phyloP scores from a whole-genome alignment of 306 rosid genomes.

The Cicer cuneatum region DNA sequence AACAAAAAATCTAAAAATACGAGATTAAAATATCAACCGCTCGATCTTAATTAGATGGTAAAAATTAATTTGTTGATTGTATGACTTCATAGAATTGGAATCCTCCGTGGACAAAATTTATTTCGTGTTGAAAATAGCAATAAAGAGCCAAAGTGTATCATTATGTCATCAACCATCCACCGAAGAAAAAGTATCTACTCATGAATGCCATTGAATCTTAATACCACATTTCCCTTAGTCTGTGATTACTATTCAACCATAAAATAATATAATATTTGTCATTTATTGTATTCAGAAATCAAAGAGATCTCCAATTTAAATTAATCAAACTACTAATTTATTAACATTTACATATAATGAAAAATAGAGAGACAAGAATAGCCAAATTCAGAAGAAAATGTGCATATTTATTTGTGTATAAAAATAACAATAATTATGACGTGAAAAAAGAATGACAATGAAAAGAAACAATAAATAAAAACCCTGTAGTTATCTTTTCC shows the following conservation, averaged over 20 bases:
- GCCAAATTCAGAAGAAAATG: not conserved
- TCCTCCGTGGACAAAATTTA: too few species aligned
- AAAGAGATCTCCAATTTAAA: not conserved
- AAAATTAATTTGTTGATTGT: too few species aligned
- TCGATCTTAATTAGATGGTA: too few species aligned
- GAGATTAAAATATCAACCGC: too few species aligned
- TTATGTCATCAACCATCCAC: slow-evolving; percentile 3
- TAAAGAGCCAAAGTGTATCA: not conserved
- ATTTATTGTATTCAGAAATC: not conserved
- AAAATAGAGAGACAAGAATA: slow-evolving; percentile 6
- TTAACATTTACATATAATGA: too few species aligned
- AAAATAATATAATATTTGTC: too few species aligned
- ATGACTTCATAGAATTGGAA: too few species aligned
- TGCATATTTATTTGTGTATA: not conserved
- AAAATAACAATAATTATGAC: slow-evolving; percentile 11
- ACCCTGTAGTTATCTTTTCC: not conserved
- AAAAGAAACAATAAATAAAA: slow-evolving; percentile 33
- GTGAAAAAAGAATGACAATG: slow-evolving; percentile 24
- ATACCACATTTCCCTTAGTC: too few species aligned
- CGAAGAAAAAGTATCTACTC: not conserved
- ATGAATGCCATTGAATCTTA: not conserved
- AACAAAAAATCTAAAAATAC: too few species aligned
- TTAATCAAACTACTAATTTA: too few species aligned
- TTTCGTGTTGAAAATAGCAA: too few species aligned
- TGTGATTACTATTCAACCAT: too few species aligned